A percentile compares a stretch with the other conserved stretches of the same genome.
Evolutionary conservation across 2,329 filamentous ascomycete genomes (phyloP).

Genomic region (Penicillium sp.): DNA sequence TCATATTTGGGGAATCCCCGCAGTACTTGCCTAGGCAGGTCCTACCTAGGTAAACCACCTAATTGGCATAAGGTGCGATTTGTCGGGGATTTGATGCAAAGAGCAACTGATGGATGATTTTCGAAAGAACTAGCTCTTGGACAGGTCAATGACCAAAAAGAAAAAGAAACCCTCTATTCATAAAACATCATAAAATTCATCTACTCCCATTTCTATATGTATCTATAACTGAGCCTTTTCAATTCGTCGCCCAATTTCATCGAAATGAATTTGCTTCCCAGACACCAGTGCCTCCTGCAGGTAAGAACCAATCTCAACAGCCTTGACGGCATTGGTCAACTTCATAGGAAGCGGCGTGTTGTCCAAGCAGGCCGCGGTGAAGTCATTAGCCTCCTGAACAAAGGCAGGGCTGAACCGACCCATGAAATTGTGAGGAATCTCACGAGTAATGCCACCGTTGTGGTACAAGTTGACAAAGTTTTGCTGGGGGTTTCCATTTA

Average conservation of each 20-base stretch:
- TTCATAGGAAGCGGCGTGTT: conserved; percentile 55
- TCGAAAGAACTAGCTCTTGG: too few species aligned
- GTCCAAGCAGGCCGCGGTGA: conserved; percentile 58
- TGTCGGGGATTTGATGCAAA: too few species aligned
- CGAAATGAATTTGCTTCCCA: conserved; percentile 56
- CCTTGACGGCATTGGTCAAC: conserved; percentile 56
- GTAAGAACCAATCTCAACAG: conserved; percentile 56
- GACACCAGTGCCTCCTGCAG: conserved; percentile 55
- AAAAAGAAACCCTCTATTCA: neutral
- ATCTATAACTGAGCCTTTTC: conserved; percentile 26
- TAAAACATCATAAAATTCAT: neutral
- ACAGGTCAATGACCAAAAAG: too few species aligned
- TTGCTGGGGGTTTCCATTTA: conserved; percentile 57
- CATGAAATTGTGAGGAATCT: conserved; percentile 62
- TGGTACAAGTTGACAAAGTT: conserved; percentile 58
- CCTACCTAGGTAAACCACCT: too few species aligned
- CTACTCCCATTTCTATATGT: neutral
- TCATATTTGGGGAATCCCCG: conserved; percentile 1
- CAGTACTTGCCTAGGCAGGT: neutral
- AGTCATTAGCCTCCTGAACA: conserved; percentile 62
- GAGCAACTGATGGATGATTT: too few species aligned
- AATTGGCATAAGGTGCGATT: too few species aligned
- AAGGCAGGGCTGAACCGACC: conserved; percentile 62
- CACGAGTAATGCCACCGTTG: conserved; percentile 52
- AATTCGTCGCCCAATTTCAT: conserved; percentile 51